These are phyloP conservation scores for Rhodamnia argentea DNA, from an alignment of 345 rosid genomes.

Conservation along the genomic window DNA sequence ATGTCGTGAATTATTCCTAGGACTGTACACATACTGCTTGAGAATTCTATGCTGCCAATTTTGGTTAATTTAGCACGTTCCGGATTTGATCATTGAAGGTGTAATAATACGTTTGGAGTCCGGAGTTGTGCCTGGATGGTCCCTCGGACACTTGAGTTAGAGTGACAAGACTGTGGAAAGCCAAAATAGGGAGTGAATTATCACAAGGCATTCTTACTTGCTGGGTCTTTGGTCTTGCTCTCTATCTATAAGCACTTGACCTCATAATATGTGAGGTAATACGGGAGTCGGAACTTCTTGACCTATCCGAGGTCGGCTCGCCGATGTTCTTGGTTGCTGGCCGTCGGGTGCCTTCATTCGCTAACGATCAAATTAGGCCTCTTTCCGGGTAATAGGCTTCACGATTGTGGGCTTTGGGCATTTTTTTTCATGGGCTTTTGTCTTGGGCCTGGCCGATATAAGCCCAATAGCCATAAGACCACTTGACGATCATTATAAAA, in stretches of 20 bases:
- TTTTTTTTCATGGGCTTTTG: not conserved
- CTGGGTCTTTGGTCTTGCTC: not conserved
- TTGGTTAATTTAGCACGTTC: not conserved
- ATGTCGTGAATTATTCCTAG: conserved; percentile 2
- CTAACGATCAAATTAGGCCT: not conserved
- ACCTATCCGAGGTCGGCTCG: not conserved
- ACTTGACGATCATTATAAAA: not conserved
- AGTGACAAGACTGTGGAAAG: not conserved
- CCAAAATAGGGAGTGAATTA: not conserved
- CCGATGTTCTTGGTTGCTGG: not conserved
- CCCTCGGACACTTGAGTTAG: not conserved
- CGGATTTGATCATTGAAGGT: not conserved
- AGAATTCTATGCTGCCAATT: not conserved
- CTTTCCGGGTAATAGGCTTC: no score
- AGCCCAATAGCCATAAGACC: not conserved
- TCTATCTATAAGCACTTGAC: not conserved
- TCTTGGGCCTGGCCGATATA: not conserved
- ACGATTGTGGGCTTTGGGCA: not conserved
- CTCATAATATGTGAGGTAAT: not conserved
- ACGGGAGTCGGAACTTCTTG: not conserved
- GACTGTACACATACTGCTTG: not conserved
- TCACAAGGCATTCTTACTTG: not conserved
- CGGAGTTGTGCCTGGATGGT: not conserved
- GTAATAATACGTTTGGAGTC: not conserved
- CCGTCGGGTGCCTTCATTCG: not conserved